These are phyloP conservation scores for Talaromyces marneffei DNA, from an alignment of 2,329 filamentous ascomycete species.

Conservation along the genomic window DNA sequence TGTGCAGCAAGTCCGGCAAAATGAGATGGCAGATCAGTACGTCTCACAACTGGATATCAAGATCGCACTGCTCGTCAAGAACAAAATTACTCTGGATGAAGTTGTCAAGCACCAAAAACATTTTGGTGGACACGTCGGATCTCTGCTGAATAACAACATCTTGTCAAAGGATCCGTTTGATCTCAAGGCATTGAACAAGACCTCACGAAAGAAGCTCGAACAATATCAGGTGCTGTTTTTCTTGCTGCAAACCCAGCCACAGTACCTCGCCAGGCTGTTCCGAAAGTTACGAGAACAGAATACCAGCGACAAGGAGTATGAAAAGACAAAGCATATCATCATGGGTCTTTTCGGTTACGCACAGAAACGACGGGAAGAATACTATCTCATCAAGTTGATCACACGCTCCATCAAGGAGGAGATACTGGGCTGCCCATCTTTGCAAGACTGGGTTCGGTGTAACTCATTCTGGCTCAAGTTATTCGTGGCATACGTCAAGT, in stretches of 20 bases:
- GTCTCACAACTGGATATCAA: constrained; percentile 99
- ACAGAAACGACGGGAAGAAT: constrained; percentile 93
- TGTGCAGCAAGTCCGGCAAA: constrained; percentile 93
- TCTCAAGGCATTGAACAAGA: constrained; percentile 94
- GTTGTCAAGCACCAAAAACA: constrained; percentile 96
- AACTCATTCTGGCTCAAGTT: constrained; percentile 93
- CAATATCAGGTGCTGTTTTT: constrained; percentile 98
- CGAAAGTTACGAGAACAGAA: constrained; percentile 74
- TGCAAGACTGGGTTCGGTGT: constrained; percentile 82
- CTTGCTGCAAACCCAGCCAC: constrained; percentile 89
- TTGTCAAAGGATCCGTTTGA: constrained; percentile 89
- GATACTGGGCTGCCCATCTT: constrained; percentile 62
- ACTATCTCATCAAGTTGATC: constrained; percentile 88
- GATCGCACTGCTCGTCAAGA: constrained; percentile 95
- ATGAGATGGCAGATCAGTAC: constrained; percentile 95
- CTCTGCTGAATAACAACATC: constrained; percentile 80
- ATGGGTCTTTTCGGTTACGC: constrained; percentile 97
- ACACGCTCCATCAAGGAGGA: constrained; percentile 78
- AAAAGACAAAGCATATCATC: constrained; percentile 84
- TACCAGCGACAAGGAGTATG: constrained; percentile 83
- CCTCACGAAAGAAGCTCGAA: constrained; percentile 88
- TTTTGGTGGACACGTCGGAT: constrained; percentile 83
- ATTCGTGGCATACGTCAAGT: constrained; percentile 79
- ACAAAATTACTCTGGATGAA: constrained; percentile 98
- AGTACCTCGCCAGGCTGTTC: constrained; percentile 88